Base-by-base conservation (phyloP, 768 basidiomycete species). In the Mycena venus region DNA sequence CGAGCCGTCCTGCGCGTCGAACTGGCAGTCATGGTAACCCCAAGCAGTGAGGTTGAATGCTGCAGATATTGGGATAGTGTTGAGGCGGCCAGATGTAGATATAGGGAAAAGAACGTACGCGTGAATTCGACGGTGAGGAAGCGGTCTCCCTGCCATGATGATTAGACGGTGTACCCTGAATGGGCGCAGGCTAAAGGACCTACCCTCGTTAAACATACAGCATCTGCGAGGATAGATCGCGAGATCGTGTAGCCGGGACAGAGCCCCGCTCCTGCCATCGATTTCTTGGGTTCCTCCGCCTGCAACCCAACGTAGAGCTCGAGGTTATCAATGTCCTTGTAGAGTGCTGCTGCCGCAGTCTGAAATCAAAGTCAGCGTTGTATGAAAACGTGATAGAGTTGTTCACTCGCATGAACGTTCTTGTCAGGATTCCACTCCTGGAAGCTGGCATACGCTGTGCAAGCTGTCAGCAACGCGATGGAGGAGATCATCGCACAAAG, bases 231-330 rank as follows among this genome's bases (percentile, higher is more conserved):
- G 75, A 97, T 96, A n/a, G 94, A 93, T 53, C 95, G 88, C 9
- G 94, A 94, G 75, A 95, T 93, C 6, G 95, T 96, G 84, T 91
- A 95, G 31, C 94, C 94, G 6, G 94, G 94, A 80, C 94, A 95
- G 6, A 96, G 80, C 14, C 95, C 95, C 8, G 93, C 91, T 9
- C 94, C 95, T 1, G 90, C 88, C 27, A 86, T 86, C 8, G 91
- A 89, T 3, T 77, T 73, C 79, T 95, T 96, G 3, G 93, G 79
- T 77, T 95, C 86, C 80, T 96, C 95, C 7, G 93, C 93, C 83
- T 92, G 91, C 34, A 94, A 82, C 12, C 93, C 93, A 34, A 91
- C 94, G 78, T 96, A 89, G 14, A 96, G 89, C 79, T 96, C 95
- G 38, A 96, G 88, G 79, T 94, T 93, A 77, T 96, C 90, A 68